Evolutionary conservation across 1,284 basidiomycete species (phyloP), one percentile per base, ranked within the genome.

Genomic region (Malassezia sympodialis): DNA sequence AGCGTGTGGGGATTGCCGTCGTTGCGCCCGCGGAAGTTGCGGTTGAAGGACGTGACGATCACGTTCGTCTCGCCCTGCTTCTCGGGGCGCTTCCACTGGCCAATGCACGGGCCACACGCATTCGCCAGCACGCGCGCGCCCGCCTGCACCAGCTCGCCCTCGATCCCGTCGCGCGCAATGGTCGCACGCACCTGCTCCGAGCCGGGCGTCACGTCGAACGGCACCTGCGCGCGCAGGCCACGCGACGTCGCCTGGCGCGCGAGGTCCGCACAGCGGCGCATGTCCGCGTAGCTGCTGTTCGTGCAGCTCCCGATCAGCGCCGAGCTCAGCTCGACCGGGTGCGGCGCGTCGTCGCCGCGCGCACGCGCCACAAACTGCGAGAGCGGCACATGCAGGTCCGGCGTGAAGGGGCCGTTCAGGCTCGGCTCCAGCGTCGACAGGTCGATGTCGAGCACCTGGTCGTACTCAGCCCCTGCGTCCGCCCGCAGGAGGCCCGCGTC

Each of bases 31-130:
- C 89, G 90, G 81, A 99, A 98, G 79, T 98, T 88, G 34, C 90
- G 83, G 78, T 99, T 99, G 80, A 96, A 98, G 40, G 90, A 94
- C 3, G 94, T 96, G 49, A 98, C 77, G 66, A 98, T 98, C 24
- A 90, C 90, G 73, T 98, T 98, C 73, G 96, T 87, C 77, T 96
- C 86, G 52, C 82, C 85, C 73, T 88, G 83, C 69, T 85, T 84
- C 62, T 91, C 90, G 52, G 86, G 84, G 40, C 94, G 83, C 76
- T 96, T 90, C 94, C 94, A 99, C 78, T 96, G 94, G 35, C 94
- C 94, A 66, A 98, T 98, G 76, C 94, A 99, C 28, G 94, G 94
- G 50, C 94, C 94, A 68, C 94, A 98, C 1, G 94, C 94, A 75
- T 99, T 99, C 12, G 94, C 93, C 28, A 99, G 80, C 14, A 99